Evolutionary conservation across 2,329 filamentous ascomycete species (phyloP), one percentile per base, ranked within the genome.

Genomic region (Cytospora leucostoma): DNA sequence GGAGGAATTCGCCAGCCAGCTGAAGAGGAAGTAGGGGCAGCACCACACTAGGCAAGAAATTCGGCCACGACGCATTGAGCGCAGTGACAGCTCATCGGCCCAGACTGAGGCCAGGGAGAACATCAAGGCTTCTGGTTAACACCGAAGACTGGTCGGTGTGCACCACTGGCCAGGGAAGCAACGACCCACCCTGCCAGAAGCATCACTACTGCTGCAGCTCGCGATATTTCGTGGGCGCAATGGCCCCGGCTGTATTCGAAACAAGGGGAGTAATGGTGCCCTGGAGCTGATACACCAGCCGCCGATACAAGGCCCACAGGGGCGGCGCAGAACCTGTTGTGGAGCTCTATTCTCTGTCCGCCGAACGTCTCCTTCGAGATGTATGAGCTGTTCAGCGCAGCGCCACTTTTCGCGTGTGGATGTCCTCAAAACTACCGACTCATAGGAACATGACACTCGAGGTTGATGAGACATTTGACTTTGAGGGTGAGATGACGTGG

Each of bases 1-100:
- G 54, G 93, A 98, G 73, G 89, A 94, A 67, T 89, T 88, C 72
- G 76, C 77, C 1, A 88, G 85, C 66, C 84, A 87, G 71, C 71
- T 80, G 58, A 76, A 70, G 64, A 61, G 49, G 19, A 17, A 38
- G 1, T 61, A 49, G 54, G 1, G 21, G 37, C 19, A 47, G n/a
- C 40, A 27, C 32, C 33, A 15, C 27, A 34, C 51, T 7, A 8
- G 32, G 33, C 51, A 54, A 33, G 15, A 55, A 4, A 7, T n/a
- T 8, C 19, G 32, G 19, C 40, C n/a, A 47, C 13, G 7, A 21
- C 3, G 21, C 44, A 47, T 8, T 15, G n/a, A 21, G 44, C 5
- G 44, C n/a, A 21, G 44, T 7, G 5, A 47, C 2, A 21, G 6
- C 0, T 47, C n/a, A 7, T 4, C 44, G 3, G 17, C 7, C n/a